Percentiles rank a stretch among this genome's conserved stretches.
Evolutionary conservation across 495 filamentous ascomycete species (phyloP).

Genomic region (Thozetella sp.): DNA sequence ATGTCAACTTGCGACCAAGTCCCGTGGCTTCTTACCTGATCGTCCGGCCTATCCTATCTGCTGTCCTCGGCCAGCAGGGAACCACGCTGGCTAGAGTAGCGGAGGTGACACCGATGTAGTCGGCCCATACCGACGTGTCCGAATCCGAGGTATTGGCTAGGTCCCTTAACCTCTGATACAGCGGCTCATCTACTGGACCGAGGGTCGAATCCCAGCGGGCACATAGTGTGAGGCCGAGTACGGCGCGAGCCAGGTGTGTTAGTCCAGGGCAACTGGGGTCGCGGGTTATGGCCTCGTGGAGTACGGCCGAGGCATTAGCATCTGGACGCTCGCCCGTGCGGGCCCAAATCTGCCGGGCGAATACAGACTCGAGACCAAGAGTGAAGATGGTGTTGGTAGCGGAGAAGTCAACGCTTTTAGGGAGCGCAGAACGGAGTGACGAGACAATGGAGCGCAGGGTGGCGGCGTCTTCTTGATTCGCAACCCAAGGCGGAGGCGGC

Average conservation of each 20-base stretch:
- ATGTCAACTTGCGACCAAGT: not conserved
- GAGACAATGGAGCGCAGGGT: slow-evolving; percentile 47
- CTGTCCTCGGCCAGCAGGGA: slow-evolving; percentile 27
- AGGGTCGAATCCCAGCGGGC: slow-evolving; percentile 76
- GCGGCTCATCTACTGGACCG: slow-evolving; percentile 42
- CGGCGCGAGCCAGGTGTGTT: slow-evolving; percentile 68
- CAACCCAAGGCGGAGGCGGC: not conserved
- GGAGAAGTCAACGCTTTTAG: slow-evolving; percentile 52
- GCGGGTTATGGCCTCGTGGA: slow-evolving; percentile 73
- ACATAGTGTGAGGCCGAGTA: slow-evolving; percentile 73
- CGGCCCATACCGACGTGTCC: slow-evolving; percentile 41
- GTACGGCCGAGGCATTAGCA: slow-evolving; percentile 64
- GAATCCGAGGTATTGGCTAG: slow-evolving; percentile 28
- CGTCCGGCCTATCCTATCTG: slow-evolving; percentile 14
- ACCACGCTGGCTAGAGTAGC: slow-evolving; percentile 30
- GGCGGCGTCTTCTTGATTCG: slow-evolving; percentile 16
- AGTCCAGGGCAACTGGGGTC: slow-evolving; percentile 72
- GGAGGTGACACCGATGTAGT: slow-evolving; percentile 42
- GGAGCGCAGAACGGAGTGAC: slow-evolving; percentile 54
- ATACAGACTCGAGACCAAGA: slow-evolving; percentile 37
- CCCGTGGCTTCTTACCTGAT: slow-evolving; percentile 29
- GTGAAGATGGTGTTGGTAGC: slow-evolving; percentile 42
- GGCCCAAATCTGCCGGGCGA: slow-evolving; percentile 47
- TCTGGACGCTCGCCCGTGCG: slow-evolving; percentile 40
- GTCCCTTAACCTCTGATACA: slow-evolving; percentile 36